These are phyloP conservation scores for Solanum peruvianum DNA, from an alignment of 257 asterid species.

Conservation along the genomic window DNA sequence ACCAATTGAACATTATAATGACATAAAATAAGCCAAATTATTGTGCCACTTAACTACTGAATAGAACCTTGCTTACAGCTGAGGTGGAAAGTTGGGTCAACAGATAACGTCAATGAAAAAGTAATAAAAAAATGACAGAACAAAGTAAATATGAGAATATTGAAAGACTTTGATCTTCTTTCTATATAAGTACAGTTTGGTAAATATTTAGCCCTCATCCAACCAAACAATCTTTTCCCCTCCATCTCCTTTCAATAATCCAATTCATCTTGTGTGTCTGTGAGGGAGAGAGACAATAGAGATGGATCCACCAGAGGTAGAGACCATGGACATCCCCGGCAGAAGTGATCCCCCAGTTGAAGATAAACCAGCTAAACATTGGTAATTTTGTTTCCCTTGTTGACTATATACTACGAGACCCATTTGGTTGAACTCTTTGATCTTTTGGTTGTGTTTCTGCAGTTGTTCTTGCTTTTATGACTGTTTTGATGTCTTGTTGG, in stretches of 20 bases:
- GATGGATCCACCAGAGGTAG: constrained; percentile 59
- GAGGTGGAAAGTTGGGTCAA: not conserved
- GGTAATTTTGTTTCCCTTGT: constrained; percentile 21
- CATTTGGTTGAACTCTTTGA: not conserved
- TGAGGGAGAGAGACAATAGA: not conserved
- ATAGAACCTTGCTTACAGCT: not conserved
- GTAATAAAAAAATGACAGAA: not conserved
- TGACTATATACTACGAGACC: not conserved
- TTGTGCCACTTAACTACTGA: not conserved
- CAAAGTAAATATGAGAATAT: not conserved
- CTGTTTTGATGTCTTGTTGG: constrained; percentile 33
- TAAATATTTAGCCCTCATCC: not conserved
- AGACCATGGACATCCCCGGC: constrained; percentile 23
- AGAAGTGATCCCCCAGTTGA: constrained; percentile 23
- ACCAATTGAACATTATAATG: not conserved
- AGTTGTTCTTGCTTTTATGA: constrained; percentile 63
- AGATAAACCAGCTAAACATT: constrained; percentile 32
- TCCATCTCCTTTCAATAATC: not conserved
- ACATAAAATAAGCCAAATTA: not conserved
- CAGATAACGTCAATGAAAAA: not conserved
- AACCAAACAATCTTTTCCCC: not conserved
- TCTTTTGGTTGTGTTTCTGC: constrained; percentile 14
- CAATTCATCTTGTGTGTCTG: not conserved
- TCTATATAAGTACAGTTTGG: not conserved
- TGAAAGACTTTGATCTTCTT: not conserved